These are phyloP conservation scores for Thalassiosira mediterranea DNA, from an alignment of 352 stramenopile genomes.

Conservation along the genomic window DNA sequence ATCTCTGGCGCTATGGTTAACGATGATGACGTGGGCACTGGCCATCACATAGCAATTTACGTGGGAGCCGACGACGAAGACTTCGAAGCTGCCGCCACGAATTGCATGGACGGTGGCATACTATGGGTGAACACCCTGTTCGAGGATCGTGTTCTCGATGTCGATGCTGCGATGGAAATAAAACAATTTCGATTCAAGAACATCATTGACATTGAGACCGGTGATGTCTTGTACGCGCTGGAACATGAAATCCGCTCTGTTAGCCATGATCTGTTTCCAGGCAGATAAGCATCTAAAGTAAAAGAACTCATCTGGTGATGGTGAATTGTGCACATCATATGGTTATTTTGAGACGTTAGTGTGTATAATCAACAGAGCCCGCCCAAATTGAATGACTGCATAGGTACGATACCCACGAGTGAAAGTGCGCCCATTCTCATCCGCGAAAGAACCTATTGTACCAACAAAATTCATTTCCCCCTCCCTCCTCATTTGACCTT, in stretches of 20 bases:
- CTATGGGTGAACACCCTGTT: conserved; percentile 70
- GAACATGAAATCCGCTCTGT: conserved; percentile 69
- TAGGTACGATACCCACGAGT: too few species aligned
- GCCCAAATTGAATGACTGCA: too few species aligned
- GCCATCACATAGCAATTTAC: conserved; percentile 66
- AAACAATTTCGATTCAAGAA: conserved; percentile 75
- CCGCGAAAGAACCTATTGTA: too few species aligned
- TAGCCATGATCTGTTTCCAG: conserved; percentile 50
- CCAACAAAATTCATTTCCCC: too few species aligned
- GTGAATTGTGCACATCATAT: too few species aligned
- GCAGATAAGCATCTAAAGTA: too few species aligned
- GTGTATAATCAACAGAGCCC: too few species aligned
- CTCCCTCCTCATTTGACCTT: conserved; percentile 68
- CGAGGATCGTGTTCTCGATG: conserved; percentile 40
- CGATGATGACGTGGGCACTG: conserved; percentile 36
- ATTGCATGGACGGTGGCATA: conserved; percentile 43
- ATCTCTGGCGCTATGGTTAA: not conserved
- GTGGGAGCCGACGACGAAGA: conserved; percentile 45
- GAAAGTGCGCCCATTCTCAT: too few species aligned
- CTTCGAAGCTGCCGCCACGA: conserved; percentile 56
- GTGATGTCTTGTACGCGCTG: conserved; percentile 56
- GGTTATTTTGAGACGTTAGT: too few species aligned
- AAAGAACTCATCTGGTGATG: too few species aligned
- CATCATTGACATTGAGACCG: conserved; percentile 67
- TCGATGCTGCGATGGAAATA: conserved; percentile 41